Evolutionary conservation across 2,329 filamentous ascomycete species (phyloP).

Genomic region (Penicillium sp.): DNA sequence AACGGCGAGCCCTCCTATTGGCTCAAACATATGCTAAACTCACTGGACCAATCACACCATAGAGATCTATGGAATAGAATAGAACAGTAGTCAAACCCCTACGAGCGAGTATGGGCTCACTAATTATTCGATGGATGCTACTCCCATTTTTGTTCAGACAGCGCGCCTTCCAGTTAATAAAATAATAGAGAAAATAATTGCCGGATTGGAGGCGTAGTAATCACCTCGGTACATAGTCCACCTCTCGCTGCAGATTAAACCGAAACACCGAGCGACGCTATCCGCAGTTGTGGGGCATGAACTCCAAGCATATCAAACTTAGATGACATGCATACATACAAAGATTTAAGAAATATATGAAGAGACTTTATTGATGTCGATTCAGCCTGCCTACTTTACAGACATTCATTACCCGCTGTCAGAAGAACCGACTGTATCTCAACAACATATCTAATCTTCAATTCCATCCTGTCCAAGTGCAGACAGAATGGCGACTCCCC

Average conservation of each 20-base stretch:
- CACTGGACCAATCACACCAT: too few relatives aligned
- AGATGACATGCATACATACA: not conserved
- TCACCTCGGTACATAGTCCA: too few relatives aligned
- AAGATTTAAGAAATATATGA: not conserved
- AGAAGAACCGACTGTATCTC: not conserved
- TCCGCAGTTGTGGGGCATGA: not conserved
- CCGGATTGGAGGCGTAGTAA: too few relatives aligned
- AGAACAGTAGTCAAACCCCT: too few relatives aligned
- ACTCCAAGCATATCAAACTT: not conserved
- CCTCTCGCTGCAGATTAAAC: not conserved
- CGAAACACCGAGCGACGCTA: not conserved
- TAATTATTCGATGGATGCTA: too few relatives aligned
- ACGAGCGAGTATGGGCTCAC: too few relatives aligned
- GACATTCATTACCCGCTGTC: not conserved
- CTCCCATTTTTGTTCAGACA: too few relatives aligned
- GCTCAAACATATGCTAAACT: too few relatives aligned
- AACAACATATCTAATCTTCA: not conserved
- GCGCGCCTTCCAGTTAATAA: not conserved
- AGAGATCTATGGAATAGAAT: too few relatives aligned
- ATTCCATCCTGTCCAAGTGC: not conserved
- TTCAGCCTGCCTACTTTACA: not conserved
- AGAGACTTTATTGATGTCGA: not conserved
- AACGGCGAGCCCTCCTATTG: too few relatives aligned
- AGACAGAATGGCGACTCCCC: conserved; percentile 28
- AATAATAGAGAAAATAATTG: too few relatives aligned